Base-by-base conservation (phyloP, 331 rosid genomes). In the Rosa hybrid region DNA sequence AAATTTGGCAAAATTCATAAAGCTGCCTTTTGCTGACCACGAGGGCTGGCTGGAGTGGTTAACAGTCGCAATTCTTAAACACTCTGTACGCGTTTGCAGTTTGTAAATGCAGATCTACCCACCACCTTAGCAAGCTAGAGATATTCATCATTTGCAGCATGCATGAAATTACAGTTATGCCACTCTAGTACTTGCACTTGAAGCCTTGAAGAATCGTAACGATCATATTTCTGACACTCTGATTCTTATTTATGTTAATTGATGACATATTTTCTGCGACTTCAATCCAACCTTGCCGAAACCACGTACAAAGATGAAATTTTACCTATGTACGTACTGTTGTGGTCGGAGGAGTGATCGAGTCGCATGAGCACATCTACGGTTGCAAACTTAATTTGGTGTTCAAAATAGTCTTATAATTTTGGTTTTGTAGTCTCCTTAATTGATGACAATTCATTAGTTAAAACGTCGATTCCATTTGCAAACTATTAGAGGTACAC, bases 1-100 rank as follows among this genome's bases (percentile, higher is more conserved):
- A 12, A 5, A 62, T 5, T 62, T 62, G 46, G 80, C 60, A 76
- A 45, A 44, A 10, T 46, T 21, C n/a, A 10, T 63, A 76, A 27
- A 46, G 71, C 44, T 76, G 46, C 46, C 42, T 5, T 44, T 63
- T 62, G 72, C 60, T 44, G 80, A 62, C 62, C 49, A 65, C 70
- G 17, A 14, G 70, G 45, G 45, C 5, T 12, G 68, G 68, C 39
- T 62, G 13, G 70, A 64, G 70, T 64, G 8, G 70, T 64, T 64
- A 64, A 30, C 21, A 64, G 70, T 30, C 44, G 18, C 70, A 30
- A 64, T 64, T 64, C 45, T 64, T 34, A 2, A 64, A 64, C 70
- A 63, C 8, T 1, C 68, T 30, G 44, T 64, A 64, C 7, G 34
- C 44, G 1, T 64, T 30, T 64, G 44, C 70, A 64, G 44, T 64